Conservation (phyloP, 768 basidiomycete genomes). For the Lactarius deliciosus region DNA sequence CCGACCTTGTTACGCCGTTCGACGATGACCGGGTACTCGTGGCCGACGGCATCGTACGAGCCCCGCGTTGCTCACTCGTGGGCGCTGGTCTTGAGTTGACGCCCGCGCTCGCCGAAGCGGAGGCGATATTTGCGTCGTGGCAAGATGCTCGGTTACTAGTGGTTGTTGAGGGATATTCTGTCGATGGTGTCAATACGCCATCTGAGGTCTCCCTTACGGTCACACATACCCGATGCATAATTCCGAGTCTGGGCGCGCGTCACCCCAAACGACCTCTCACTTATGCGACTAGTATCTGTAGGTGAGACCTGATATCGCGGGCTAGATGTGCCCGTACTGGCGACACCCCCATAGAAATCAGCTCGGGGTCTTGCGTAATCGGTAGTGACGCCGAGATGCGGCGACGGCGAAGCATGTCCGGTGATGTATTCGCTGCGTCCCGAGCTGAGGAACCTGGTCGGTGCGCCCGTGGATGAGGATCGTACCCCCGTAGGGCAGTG, state of each 20-base stretch:
- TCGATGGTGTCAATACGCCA: neutral
- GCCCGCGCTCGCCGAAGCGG: neutral
- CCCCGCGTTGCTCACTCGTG: neutral
- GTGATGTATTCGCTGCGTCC: neutral
- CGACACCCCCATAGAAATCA: neutral
- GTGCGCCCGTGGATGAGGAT: neutral
- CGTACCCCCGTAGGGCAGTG: neutral
- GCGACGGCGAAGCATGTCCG: neutral
- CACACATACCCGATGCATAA: neutral
- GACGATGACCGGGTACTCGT: neutral
- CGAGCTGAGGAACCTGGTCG: neutral
- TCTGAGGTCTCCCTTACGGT: neutral
- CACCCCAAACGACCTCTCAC: neutral
- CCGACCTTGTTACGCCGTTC: neutral
- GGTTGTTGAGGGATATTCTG: neutral
- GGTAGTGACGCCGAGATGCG: neutral
- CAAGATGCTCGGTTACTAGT: neutral
- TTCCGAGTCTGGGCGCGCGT: neutral
- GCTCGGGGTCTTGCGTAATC: neutral
- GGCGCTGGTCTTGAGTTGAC: neutral
- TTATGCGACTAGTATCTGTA: neutral
- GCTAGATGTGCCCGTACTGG: neutral
- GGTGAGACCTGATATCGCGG: neutral
- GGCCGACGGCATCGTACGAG: neutral
- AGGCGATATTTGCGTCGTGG: neutral